These are phyloP conservation scores for Dispira simplex DNA, from an alignment of 192 early-diverging fungal species.

Conservation along the genomic window DNA sequence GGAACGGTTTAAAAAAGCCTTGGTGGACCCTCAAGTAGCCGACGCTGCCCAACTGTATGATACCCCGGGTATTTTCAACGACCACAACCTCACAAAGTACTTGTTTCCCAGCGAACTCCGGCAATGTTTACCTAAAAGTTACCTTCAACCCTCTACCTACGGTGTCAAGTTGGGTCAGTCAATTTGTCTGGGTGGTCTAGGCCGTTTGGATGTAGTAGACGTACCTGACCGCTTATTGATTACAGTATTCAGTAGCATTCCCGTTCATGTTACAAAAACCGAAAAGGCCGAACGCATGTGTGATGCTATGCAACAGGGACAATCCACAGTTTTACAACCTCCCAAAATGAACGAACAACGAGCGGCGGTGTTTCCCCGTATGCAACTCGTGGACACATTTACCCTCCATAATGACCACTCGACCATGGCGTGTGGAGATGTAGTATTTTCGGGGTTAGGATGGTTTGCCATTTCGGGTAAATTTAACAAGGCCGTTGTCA, in stretches of 20 bases:
- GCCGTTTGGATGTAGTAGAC: constrained; percentile 36
- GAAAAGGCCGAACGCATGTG: constrained; percentile 25
- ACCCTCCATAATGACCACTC: constrained; percentile 24
- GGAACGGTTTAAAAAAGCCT: constrained; percentile 28
- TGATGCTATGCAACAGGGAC: constrained; percentile 18
- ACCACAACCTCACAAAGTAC: constrained; percentile 28
- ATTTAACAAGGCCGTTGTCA: constrained; percentile 29
- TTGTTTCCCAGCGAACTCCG: constrained; percentile 35
- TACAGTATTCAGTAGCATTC: constrained; percentile 34
- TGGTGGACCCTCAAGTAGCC: constrained; percentile 22
- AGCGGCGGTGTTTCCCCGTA: constrained; percentile 18
- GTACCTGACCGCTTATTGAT: constrained; percentile 28
- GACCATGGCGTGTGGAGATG: constrained; percentile 30
- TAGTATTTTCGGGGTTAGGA: constrained; percentile 43
- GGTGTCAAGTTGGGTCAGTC: constrained; percentile 31
- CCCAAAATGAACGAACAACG: constrained; percentile 22
- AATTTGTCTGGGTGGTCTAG: constrained; percentile 37
- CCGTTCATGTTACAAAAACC: constrained; percentile 40
- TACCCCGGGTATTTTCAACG: constrained; percentile 47
- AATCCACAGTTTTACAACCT: constrained; percentile 21
- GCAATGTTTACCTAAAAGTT: constrained; percentile 21
- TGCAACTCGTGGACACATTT: constrained; percentile 23
- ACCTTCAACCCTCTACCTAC: constrained; percentile 36
- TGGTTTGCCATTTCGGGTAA: constrained; percentile 42
- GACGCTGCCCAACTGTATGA: constrained; percentile 28